A percentile compares a stretch with the other conserved stretches of the same genome.
Conservation (phyloP, 2,329 filamentous ascomycete species). For the Plectosphaerella sp. region DNA sequence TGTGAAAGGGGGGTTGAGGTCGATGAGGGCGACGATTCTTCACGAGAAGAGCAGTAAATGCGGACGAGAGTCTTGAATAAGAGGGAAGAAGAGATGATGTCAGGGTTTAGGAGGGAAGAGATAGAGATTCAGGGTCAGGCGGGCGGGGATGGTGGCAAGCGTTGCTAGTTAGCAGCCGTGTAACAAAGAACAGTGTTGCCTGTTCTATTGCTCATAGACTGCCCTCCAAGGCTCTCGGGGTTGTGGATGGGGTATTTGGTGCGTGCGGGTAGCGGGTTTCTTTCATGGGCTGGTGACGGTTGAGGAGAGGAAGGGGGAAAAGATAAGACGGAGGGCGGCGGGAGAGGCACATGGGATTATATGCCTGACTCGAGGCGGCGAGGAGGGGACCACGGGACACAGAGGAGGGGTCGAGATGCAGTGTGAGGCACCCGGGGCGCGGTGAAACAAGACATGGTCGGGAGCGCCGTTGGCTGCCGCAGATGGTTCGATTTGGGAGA, state of each 20-base stretch:
- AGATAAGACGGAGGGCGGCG: not conserved
- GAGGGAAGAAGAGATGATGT: not conserved
- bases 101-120: not conserved
- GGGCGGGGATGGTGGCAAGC: not conserved
- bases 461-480: constrained; percentile 1
- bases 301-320: constrained; percentile 4
- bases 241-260: constrained; percentile 1
- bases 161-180: constrained; percentile 9
- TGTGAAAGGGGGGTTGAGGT: constrained; percentile 2
- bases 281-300: not conserved
- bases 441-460: constrained; percentile 5
- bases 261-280: constrained; percentile 5
- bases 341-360: too few relatives aligned
- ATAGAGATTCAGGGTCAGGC: not conserved
- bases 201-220: constrained; percentile 13
- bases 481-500: too few relatives aligned
- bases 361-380: not conserved
- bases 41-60: constrained; percentile 1
- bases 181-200: constrained; percentile 11
- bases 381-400: not conserved
- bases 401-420: constrained; percentile 3
- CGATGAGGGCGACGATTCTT: not conserved
- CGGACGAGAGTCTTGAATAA: not conserved
- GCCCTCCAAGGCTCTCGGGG: constrained; percentile 11
- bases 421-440: constrained; percentile 2